phyloP scores from a whole-genome alignment of 2,329 filamentous ascomycete species.

The Dothistroma pini region DNA sequence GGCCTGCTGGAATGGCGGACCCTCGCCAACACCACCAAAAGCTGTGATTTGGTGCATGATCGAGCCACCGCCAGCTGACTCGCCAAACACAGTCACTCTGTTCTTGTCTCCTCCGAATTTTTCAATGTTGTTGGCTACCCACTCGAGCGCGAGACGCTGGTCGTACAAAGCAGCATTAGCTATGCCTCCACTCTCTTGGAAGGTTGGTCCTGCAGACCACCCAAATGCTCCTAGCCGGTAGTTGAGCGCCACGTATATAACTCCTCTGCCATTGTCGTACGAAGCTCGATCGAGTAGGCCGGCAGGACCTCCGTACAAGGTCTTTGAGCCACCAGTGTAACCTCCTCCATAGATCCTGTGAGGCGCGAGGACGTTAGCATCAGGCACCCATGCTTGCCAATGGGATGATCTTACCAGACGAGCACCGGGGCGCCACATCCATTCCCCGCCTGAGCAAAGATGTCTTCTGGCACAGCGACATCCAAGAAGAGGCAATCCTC shows the following conservation, averaged over 20 bases:
- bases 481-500: conserved; percentile 43
- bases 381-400: too few relatives aligned
- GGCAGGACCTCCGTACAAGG: conserved; percentile 34
- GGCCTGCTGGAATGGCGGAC: conserved; percentile 44
- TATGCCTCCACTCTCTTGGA: conserved; percentile 41
- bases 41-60: conserved; percentile 55
- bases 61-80: conserved; percentile 52
- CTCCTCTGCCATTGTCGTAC: conserved; percentile 36
- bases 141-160: conserved; percentile 55
- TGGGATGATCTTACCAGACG: conserved; percentile 31
- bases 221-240: conserved; percentile 50
- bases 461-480: conserved; percentile 36
- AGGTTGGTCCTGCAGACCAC: conserved; percentile 45
- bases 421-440: conserved; percentile 36
- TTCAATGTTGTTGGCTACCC: conserved; percentile 45
- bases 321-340: conserved; percentile 42
- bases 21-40: conserved; percentile 42
- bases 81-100: conserved; percentile 42
- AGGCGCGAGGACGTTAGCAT: not conserved
- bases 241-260: conserved; percentile 49
- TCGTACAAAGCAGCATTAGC: conserved; percentile 52
- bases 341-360: conserved; percentile 42
- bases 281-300: conserved; percentile 38
- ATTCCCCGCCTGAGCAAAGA: conserved; percentile 26
- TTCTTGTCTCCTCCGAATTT: conserved; percentile 52